Evolutionary conservation across 2,329 filamentous ascomycete species (phyloP).

Genomic region (Chalara sp.): DNA sequence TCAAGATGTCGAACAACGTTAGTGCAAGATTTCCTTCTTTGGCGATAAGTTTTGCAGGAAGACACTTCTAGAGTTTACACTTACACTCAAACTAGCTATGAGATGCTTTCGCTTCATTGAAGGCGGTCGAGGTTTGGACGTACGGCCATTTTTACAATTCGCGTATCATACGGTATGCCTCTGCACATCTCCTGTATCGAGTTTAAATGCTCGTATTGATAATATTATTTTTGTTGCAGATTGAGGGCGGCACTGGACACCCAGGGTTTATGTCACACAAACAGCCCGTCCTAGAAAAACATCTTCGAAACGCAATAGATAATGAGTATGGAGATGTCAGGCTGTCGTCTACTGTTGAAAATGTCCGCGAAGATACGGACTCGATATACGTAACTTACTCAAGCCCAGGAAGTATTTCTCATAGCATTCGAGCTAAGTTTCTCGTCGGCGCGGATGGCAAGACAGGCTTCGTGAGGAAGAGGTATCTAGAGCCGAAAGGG

Average conservation of each 20-base stretch:
- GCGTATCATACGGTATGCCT: conserved; percentile 7
- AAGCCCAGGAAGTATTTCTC: neutral
- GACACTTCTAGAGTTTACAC: neutral
- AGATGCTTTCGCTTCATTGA: conserved; percentile 7
- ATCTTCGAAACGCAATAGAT: neutral
- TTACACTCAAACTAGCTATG: conserved; percentile 1
- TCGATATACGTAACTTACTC: conserved; percentile 2
- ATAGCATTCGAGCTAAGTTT: conserved; percentile 2
- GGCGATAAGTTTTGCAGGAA: neutral
- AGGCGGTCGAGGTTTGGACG: conserved; percentile 1
- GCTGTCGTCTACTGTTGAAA: neutral
- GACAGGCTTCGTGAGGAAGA: conserved; percentile 10
- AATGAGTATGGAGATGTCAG: neutral
- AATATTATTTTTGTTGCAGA: conserved; percentile 8
- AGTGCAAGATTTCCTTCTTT: neutral
- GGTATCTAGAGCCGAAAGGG: conserved; percentile 22
- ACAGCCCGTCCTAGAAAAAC: conserved; percentile 19
- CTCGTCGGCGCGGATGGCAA: conserved; percentile 14
- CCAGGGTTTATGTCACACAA: conserved; percentile 22
- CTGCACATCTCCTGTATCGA: too few species aligned
- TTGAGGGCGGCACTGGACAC: conserved; percentile 23
- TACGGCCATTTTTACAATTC: conserved; percentile 6
- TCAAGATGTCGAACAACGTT: conserved; percentile 14
- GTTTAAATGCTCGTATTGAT: too few species aligned
- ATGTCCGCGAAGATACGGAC: conserved; percentile 2